Conservation (phyloP, 225 moss, liverwort and hornwort genomes). For the Asterella californica region DNA sequence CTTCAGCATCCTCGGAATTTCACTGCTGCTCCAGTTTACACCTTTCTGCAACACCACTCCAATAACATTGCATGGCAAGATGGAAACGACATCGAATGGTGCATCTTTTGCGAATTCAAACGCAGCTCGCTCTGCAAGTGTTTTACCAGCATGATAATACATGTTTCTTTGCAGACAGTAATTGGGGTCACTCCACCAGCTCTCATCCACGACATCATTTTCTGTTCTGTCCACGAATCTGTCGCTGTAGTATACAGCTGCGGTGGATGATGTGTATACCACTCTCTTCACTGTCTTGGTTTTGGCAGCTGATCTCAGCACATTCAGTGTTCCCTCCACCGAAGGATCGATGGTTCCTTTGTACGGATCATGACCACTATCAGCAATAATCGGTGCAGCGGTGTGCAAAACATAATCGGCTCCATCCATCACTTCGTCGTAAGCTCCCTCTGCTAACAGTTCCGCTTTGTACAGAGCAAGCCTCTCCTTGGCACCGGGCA, state of each 20-base stretch:
- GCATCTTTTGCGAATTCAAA: background rate
- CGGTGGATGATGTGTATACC: no score
- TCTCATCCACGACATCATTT: background rate
- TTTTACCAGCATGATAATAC: constrained; percentile 6
- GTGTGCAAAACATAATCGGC: background rate
- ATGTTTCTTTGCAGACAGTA: constrained; percentile 40
- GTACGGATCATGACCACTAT: background rate
- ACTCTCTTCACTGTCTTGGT: background rate
- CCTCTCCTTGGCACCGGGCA: constrained; percentile 40
- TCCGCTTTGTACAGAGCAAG: constrained; percentile 28
- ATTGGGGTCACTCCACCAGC: constrained; percentile 40
- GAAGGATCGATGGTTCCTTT: background rate
- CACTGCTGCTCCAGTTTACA: background rate
- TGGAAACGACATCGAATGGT: background rate
- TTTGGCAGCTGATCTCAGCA: background rate
- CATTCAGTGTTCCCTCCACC: background rate
- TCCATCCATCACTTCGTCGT: background rate
- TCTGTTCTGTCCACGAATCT: background rate
- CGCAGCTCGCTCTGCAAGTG: background rate
- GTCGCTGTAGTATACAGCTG: background rate
- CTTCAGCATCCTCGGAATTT: background rate
- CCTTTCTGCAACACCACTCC: background rate
- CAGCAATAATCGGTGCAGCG: background rate
- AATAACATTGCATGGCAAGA: background rate
- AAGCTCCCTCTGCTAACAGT: background rate